Percentiles rank a stretch among this genome's conserved stretches.
Conservation (phyloP, 495 filamentous ascomycete species). For the Astrothelium subdiscretum region DNA sequence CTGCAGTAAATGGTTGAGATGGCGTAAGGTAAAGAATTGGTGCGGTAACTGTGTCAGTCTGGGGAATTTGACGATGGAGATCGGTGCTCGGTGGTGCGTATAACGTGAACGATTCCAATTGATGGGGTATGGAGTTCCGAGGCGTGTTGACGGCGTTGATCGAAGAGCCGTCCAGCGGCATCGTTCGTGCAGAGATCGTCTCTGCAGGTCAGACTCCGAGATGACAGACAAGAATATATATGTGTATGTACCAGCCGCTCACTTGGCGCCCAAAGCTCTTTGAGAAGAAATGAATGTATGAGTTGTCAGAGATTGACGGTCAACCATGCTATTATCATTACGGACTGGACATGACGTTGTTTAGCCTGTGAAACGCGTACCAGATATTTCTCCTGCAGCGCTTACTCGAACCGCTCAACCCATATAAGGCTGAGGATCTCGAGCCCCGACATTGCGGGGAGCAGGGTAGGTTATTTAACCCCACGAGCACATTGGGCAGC, state of each 20-base stretch:
- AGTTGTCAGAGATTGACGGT: background rate
- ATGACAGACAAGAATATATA: background rate
- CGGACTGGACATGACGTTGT: background rate
- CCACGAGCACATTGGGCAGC: slow-evolving; percentile 1
- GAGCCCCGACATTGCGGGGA: background rate
- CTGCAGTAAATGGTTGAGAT: slow-evolving; percentile 41
- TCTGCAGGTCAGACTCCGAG: background rate
- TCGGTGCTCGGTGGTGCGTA: slow-evolving; percentile 44
- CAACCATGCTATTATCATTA: background rate
- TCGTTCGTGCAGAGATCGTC: slow-evolving; percentile 13
- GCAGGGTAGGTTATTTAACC: background rate
- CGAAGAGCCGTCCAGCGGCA: slow-evolving; percentile 41
- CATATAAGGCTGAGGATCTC: background rate
- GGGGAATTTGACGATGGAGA: slow-evolving; percentile 39
- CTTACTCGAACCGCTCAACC: background rate
- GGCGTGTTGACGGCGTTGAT: slow-evolving; percentile 43
- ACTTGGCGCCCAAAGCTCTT: background rate
- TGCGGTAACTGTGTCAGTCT: slow-evolving; percentile 43
- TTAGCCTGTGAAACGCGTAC: background rate
- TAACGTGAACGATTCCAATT: slow-evolving; percentile 47
- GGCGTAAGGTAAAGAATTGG: slow-evolving; percentile 47
- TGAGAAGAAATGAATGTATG: background rate
- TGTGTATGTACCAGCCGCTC: background rate
- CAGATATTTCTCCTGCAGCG: background rate
- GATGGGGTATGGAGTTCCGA: slow-evolving; percentile 36